phyloP scores from a whole-genome alignment of 2,329 filamentous ascomycete species.

The Calycina herbarum region DNA sequence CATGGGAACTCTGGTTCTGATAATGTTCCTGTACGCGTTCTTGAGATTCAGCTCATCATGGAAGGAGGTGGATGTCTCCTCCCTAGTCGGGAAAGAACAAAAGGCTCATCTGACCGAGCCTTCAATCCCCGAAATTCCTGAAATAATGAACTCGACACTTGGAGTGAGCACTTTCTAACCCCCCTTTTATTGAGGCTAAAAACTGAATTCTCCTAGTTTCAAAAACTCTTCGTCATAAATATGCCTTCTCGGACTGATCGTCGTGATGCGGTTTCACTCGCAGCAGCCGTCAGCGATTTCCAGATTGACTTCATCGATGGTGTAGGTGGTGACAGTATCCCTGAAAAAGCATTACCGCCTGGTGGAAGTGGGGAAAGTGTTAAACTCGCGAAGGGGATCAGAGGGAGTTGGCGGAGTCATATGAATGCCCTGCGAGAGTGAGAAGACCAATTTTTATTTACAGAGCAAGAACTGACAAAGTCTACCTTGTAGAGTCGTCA shows the following conservation, averaged over 20 bases:
- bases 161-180: constrained; percentile 5
- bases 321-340: constrained; percentile 20
- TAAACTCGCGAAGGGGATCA: constrained; percentile 22
- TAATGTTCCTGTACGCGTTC: neutral
- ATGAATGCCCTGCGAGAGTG: constrained; percentile 24
- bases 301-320: constrained; percentile 24
- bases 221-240: constrained; percentile 27
- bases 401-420: constrained; percentile 26
- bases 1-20: neutral
- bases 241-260: constrained; percentile 27
- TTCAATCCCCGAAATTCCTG: constrained; percentile 4
- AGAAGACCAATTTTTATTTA: constrained; percentile 44
- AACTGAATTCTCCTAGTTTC: constrained; percentile 19
- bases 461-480: constrained; percentile 42
- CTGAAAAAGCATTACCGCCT: constrained; percentile 22
- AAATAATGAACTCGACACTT: constrained; percentile 13
- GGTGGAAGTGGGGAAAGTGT: constrained; percentile 19
- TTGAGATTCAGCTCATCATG: neutral
- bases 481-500: constrained; percentile 23
- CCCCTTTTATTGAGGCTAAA: neutral
- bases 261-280: constrained; percentile 24
- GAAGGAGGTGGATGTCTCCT: constrained; percentile 1
- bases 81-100: neutral
- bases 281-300: constrained; percentile 22
- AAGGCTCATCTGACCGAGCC: neutral